Evolutionary conservation across 139 green algal species (phyloP).

Genomic region (Limnomonas spitsbergensis): DNA sequence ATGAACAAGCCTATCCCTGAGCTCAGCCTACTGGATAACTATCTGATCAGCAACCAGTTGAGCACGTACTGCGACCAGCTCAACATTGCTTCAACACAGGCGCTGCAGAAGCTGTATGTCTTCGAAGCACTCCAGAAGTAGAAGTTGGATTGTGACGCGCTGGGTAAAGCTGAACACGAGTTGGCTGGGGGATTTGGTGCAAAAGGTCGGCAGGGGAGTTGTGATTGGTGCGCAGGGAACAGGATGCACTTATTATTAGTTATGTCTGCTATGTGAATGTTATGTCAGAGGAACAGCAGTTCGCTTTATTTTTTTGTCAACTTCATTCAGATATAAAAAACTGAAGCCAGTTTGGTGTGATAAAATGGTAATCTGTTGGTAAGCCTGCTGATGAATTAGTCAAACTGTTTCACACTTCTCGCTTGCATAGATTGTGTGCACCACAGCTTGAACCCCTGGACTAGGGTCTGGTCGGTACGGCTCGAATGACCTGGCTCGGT

Average conservation of each 20-base stretch:
- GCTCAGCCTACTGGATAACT: conserved; percentile 83
- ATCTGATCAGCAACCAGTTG: conserved; percentile 73
- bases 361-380: too few species aligned
- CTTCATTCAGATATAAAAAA: too few species aligned
- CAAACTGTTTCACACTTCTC: too few species aligned
- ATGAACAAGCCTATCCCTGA: conserved; percentile 86
- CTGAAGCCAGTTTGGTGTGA: too few species aligned
- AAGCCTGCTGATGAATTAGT: too few species aligned
- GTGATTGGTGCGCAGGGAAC: background rate
- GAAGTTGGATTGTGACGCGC: background rate
- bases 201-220: background rate
- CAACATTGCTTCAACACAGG: conserved; percentile 43
- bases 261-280: background rate
- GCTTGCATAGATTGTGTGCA: too few species aligned
- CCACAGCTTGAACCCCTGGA: too few species aligned
- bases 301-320: background rate
- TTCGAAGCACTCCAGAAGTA: conserved; percentile 63
- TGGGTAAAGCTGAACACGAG: background rate
- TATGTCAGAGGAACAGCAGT: background rate
- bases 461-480: too few species aligned
- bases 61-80: conserved; percentile 66
- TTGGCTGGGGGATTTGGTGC: background rate
- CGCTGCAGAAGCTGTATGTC: conserved; percentile 70
- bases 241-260: background rate
- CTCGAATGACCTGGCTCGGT: too few species aligned